Percentiles rank a stretch among this genome's conserved stretches.
These are phyloP conservation scores for Mycosphaerella sp. DNA, from an alignment of 2,329 filamentous ascomycete species.

Conservation along the genomic window DNA sequence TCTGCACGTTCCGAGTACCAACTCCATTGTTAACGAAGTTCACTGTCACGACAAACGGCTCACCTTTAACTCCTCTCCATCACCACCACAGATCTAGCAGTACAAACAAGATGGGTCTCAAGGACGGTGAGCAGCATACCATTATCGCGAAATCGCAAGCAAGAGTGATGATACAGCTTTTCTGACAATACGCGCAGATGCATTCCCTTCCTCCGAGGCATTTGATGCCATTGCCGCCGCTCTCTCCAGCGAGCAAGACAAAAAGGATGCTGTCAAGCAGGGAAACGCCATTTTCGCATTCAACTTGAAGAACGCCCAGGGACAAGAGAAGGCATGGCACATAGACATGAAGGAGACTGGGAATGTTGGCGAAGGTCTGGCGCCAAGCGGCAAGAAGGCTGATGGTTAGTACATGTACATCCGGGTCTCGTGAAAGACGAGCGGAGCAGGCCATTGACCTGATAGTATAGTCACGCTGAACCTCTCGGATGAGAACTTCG, in stretches of 20 bases:
- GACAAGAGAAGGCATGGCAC: constrained; percentile 81
- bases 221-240: constrained; percentile 81
- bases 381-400: constrained; percentile 66
- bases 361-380: constrained; percentile 67
- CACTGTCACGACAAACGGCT: not conserved
- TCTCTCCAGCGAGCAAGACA: constrained; percentile 63
- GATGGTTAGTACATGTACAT: constrained; percentile 55
- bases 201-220: constrained; percentile 82
- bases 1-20: not conserved
- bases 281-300: constrained; percentile 86
- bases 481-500: constrained; percentile 82
- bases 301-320: constrained; percentile 78
- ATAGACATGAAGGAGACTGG: constrained; percentile 93
- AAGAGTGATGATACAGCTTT: not conserved
- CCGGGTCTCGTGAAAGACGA: not conserved
- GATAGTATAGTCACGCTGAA: constrained; percentile 64
- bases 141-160: not conserved
- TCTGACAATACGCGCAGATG: constrained; percentile 29
- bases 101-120: constrained; percentile 57
- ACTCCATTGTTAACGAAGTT: not conserved
- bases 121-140: constrained; percentile 53
- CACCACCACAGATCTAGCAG: not conserved
- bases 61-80: not conserved
- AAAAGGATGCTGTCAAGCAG: constrained; percentile 83
- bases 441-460: constrained; percentile 5